Evolutionary conservation across 257 asterid species (phyloP).

Genomic region (Pogostemon cablin): DNA sequence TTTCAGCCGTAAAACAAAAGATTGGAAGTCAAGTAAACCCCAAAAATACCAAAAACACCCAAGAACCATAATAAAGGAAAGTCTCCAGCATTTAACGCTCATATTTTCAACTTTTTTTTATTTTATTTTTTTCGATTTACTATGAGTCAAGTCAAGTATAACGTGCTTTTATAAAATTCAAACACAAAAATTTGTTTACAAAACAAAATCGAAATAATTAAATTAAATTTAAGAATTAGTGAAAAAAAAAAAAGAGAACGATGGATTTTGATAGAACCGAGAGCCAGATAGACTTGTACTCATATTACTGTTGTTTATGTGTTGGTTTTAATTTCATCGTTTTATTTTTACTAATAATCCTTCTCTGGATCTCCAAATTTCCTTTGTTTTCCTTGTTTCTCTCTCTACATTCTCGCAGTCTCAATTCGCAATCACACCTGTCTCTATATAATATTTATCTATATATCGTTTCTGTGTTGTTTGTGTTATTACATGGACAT

Average conservation of each 20-base stretch:
- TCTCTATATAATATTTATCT: constrained; percentile 44
- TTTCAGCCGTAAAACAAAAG: constrained; percentile 39
- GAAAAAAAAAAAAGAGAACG: constrained; percentile 23
- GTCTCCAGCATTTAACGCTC: constrained; percentile 37
- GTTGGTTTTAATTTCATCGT: constrained; percentile 49
- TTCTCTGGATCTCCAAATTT: constrained; percentile 40
- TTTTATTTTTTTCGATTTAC: background rate
- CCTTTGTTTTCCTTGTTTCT: constrained; percentile 35
- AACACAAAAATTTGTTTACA: constrained; percentile 24
- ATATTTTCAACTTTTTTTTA: background rate
- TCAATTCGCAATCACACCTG: constrained; percentile 51
- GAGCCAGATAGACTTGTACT: constrained; percentile 44
- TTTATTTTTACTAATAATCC: constrained; percentile 35
- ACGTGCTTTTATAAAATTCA: constrained; percentile 32
- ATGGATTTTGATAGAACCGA: constrained; percentile 50
- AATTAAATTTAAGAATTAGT: constrained; percentile 15
- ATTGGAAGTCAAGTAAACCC: constrained; percentile 41
- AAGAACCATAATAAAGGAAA: constrained; percentile 35
- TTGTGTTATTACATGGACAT: constrained; percentile 34
- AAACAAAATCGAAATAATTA: constrained; percentile 31
- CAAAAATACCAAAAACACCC: constrained; percentile 50
- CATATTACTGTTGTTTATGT: constrained; percentile 44
- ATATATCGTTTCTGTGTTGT: constrained; percentile 21
- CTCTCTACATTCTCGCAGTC: constrained; percentile 42
- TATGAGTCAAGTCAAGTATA: constrained; percentile 35